phyloP scores from a whole-genome alignment of 768 basidiomycete species.

The Podaxis mareebaensis region DNA sequence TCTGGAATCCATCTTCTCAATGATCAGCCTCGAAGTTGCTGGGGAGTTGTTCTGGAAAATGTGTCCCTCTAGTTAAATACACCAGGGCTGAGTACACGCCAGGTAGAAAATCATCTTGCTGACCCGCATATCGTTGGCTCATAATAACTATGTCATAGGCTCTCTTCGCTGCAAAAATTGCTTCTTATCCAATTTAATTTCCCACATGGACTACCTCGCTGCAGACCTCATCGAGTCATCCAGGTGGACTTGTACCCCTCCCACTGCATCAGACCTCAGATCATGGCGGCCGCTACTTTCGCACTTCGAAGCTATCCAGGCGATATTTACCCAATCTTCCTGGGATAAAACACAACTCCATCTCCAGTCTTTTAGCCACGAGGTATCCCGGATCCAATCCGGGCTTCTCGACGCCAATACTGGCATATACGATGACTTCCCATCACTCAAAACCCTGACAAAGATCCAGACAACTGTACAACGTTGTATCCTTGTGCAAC shows the following conservation, averaged over 20 bases:
- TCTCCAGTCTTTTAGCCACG: neutral
- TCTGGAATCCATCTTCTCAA: neutral
- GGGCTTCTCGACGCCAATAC: neutral
- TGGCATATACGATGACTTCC: neutral
- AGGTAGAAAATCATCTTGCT: neutral
- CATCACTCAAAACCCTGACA: neutral
- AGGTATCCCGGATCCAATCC: neutral
- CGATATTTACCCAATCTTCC: neutral
- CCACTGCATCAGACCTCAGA: neutral
- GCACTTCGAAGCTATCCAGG: neutral
- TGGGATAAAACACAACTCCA: neutral
- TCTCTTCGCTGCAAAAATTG: neutral
- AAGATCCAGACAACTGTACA: neutral
- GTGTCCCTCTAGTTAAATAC: neutral
- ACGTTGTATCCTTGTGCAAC: neutral
- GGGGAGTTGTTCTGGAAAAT: neutral
- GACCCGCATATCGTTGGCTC: neutral
- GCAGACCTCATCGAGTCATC: neutral
- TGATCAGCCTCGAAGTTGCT: neutral
- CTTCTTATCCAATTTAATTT: neutral
- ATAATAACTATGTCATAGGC: neutral
- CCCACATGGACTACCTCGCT: neutral
- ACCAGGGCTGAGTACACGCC: neutral
- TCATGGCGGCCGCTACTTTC: neutral
- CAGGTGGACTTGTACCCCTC: neutral